These are phyloP conservation scores for Cytospora paraplurivora DNA, from an alignment of 2,329 filamentous ascomycete species.

Conservation along the genomic window DNA sequence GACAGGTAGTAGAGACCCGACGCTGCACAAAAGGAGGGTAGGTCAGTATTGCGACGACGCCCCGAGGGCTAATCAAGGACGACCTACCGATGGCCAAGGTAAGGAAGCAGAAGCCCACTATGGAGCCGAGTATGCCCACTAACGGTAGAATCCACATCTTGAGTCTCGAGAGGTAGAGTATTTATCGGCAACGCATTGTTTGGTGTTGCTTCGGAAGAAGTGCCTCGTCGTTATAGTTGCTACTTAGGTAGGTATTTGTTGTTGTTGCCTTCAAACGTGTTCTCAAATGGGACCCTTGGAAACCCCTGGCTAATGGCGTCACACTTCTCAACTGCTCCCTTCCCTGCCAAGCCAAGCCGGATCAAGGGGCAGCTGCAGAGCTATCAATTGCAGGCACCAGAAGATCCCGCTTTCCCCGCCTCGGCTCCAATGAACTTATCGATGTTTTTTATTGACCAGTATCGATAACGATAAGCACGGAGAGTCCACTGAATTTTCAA, in stretches of 20 bases:
- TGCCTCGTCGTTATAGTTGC: not conserved
- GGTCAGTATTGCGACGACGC: conserved; percentile 2
- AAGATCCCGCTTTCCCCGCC: not conserved
- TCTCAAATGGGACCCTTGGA: conserved; percentile 16
- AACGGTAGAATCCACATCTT: conserved; percentile 95
- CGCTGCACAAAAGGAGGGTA: conserved; percentile 52
- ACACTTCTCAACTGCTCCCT: conserved; percentile 21
- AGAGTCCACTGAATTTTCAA: conserved; percentile 27
- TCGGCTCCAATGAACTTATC: not conserved
- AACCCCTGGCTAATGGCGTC: conserved; percentile 23
- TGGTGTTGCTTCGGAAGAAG: conserved; percentile 9
- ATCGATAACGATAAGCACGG: conserved; percentile 9
- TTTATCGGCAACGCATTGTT: conserved; percentile 9
- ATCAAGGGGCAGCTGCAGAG: too few relatives aligned
- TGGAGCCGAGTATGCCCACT: conserved; percentile 83
- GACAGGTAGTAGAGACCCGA: conserved; percentile 99
- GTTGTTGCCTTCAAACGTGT: conserved; percentile 20
- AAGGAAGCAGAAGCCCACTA: conserved; percentile 89
- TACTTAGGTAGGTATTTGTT: too few relatives aligned
- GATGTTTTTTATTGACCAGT: conserved; percentile 13
- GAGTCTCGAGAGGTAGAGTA: conserved; percentile 15
- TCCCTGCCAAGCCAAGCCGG: conserved; percentile 3
- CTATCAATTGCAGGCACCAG: too few relatives aligned
- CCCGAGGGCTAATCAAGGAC: not conserved
- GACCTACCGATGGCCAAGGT: conserved; percentile 84